Evolutionary conservation across 2,329 filamentous ascomycete species (phyloP), one percentile per base, ranked within the genome.

Genomic region (Cladophialophora bantiana): DNA sequence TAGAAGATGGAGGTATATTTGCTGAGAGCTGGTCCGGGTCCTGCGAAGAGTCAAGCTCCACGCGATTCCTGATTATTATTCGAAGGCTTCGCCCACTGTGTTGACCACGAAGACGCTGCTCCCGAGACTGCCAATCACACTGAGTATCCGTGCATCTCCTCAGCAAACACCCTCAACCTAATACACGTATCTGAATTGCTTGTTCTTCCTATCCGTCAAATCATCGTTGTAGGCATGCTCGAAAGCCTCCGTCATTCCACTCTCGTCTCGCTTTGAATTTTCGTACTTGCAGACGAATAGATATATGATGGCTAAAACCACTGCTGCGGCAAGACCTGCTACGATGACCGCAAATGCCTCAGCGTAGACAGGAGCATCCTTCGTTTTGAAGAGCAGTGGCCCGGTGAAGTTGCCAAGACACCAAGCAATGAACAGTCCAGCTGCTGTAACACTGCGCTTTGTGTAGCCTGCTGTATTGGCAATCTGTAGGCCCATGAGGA

Each of bases 161-260:
- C 10, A n/a, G 1, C 42, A 48, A 3, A 48, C 9, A 7, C 9
- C 9, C 42, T 48, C 42, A 48, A 20, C 42, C 42, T 48, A 48
- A 20, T 48, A 48, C 42, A 48, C 42, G 5, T 48, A 48, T 48
- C 42, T 48, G 42, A 48, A 48, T 12, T 48, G 42, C 42, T 48
- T 48, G 42, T 48, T 48, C 53, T 50, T 80, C 56, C 72, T 78
- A 69, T 85, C 83, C 6, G 82, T 85, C 54, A 83, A 74, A 67
- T 84, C 82, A 72, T 85, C 83, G 58, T 85, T 81, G 64, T 83
- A 85, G 0, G 83, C 83, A 71, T 85, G 79, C 54, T 85, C 83
- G 57, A 79, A 85, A 1, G 77, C 82, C 72, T 85, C 83, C 18
- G 76, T 64, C 7, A 76, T 78, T 74, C 67, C 63, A 31, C 31